A percentile compares a stretch with the other conserved stretches of the same genome.
Conservation (phyloP, 306 rosid genomes). For the Senna tora region DNA sequence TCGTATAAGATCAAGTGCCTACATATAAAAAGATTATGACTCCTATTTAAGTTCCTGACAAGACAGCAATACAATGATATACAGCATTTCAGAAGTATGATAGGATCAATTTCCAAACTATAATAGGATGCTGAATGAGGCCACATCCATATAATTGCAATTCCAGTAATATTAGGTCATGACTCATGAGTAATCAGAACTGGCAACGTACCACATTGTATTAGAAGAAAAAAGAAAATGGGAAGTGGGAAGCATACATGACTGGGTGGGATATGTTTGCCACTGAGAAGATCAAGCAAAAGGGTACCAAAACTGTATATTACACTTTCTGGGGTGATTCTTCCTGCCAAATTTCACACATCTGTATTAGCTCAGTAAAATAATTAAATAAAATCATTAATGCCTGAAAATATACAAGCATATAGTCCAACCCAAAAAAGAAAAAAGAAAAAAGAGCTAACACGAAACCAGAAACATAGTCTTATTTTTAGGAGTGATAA, state of each 20-base stretch:
- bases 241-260: constrained; percentile 56
- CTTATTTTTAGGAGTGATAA: not conserved
- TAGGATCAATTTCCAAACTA: constrained; percentile 20
- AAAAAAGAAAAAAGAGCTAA: not conserved
- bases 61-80: not conserved
- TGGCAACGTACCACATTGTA: constrained; percentile 30
- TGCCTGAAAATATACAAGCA: not conserved
- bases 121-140: constrained; percentile 25
- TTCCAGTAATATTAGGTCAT: not conserved
- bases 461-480: not conserved
- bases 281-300: constrained; percentile 90
- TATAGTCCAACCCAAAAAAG: not conserved
- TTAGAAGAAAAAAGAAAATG: constrained; percentile 34
- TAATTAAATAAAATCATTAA: constrained; percentile 24
- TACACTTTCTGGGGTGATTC: constrained; percentile 85
- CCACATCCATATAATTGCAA: not conserved
- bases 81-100: not conserved
- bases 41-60: not conserved
- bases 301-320: constrained; percentile 90
- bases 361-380: constrained; percentile 22
- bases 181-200: constrained; percentile 22
- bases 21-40: constrained; percentile 32
- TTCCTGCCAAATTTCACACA: constrained; percentile 62
- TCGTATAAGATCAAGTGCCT: constrained; percentile 89
- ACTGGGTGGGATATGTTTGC: constrained; percentile 94